Evolutionary conservation across 2,329 filamentous ascomycete genomes (phyloP).

Genomic region (Cercospora canescens): DNA sequence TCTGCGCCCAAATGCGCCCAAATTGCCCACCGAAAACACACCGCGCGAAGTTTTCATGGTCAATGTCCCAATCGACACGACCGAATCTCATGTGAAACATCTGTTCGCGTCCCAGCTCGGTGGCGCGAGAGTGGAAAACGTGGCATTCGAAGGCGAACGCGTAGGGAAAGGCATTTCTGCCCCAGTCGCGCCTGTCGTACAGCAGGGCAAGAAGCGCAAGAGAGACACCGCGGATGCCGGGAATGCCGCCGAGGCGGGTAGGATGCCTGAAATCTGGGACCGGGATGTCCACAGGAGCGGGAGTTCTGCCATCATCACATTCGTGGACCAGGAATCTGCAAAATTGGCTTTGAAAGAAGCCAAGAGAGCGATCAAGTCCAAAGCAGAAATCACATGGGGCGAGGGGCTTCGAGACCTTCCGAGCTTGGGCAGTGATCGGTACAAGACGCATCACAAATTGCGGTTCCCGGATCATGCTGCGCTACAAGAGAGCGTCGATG

Average conservation of each 20-base stretch:
- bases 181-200: conserved; percentile 35
- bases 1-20: conserved; percentile 78
- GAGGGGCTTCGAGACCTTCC: conserved; percentile 58
- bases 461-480: conserved; percentile 67
- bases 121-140: conserved; percentile 73
- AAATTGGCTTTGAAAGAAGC: conserved; percentile 75
- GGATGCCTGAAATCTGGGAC: conserved; percentile 72
- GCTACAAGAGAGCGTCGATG: conserved; percentile 75
- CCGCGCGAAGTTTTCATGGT: conserved; percentile 84
- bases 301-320: conserved; percentile 74
- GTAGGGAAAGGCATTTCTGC: conserved; percentile 42
- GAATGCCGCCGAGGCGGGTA: conserved; percentile 45
- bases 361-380: conserved; percentile 58
- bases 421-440: conserved; percentile 55
- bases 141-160: conserved; percentile 69
- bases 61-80: conserved; percentile 84
- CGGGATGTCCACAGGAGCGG: conserved; percentile 70
- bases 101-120: conserved; percentile 75
- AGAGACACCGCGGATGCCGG: conserved; percentile 41
- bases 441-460: conserved; percentile 66
- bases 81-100: conserved; percentile 71
- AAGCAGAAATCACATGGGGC: conserved; percentile 68
- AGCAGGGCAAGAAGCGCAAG: conserved; percentile 58
- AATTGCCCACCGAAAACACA: conserved; percentile 71
- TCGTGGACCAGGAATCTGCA: conserved; percentile 80